Percentiles rank a stretch among this genome's conserved stretches.
phyloP scores from a whole-genome alignment of 140 eudicot species.

The Bidens hawaiensis region DNA sequence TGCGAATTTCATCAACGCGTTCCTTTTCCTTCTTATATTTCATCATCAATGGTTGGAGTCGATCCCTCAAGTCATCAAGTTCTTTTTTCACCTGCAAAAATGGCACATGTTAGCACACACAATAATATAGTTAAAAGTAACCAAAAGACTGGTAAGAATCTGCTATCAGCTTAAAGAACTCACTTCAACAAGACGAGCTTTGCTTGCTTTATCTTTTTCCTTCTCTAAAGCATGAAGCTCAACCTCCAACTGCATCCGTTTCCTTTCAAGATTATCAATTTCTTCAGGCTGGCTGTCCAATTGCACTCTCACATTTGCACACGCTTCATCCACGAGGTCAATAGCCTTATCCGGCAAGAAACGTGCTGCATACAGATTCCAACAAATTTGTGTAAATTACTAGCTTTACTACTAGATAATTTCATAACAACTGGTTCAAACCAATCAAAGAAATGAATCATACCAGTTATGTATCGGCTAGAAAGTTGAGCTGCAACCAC shows the following conservation, averaged over 20 bases:
- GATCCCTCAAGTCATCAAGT: constrained; percentile 76
- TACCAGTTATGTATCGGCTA: not conserved
- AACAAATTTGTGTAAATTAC: not conserved
- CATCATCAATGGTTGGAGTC: constrained; percentile 79
- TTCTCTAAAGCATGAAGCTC: constrained; percentile 88
- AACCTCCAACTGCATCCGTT: constrained; percentile 66
- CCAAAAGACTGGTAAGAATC: not conserved
- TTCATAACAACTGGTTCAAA: not conserved
- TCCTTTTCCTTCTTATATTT: constrained; percentile 79
- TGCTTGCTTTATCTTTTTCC: constrained; percentile 81
- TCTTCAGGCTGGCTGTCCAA: constrained; percentile 89
- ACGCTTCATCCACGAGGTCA: constrained; percentile 79
- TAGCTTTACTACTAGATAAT: not conserved
- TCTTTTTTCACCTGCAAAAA: constrained; percentile 46
- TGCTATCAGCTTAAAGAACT: constrained; percentile 6
- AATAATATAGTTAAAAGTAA: not conserved
- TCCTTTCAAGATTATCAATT: constrained; percentile 81
- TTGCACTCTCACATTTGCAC: constrained; percentile 82
- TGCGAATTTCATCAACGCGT: constrained; percentile 73
- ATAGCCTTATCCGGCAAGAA: constrained; percentile 87
- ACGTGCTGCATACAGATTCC: constrained; percentile 39
- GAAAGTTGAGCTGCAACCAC: constrained; percentile 23
- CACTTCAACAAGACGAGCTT: constrained; percentile 67
- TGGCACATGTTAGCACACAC: not conserved
- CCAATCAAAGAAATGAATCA: not conserved